Conservation (phyloP, 2,329 filamentous ascomycete genomes). For the Colletotrichum sp. region DNA sequence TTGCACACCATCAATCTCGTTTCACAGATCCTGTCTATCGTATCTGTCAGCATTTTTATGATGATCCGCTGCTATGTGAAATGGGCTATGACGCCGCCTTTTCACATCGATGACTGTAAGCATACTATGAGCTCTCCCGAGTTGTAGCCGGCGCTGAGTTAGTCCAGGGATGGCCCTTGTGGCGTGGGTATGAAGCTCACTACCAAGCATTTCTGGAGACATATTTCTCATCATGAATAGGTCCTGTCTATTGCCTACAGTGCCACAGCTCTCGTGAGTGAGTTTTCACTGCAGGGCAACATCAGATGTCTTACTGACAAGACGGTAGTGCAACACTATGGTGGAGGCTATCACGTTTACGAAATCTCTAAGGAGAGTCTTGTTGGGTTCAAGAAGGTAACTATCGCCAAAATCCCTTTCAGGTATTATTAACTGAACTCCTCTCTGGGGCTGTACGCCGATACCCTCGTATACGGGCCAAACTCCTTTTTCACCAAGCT, state of each 20-base stretch:
- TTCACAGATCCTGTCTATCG: conserved; percentile 30
- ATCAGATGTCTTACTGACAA: neutral
- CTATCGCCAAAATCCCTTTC: too few species aligned
- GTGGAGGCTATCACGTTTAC: conserved; percentile 38
- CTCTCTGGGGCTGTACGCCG: conserved; percentile 34
- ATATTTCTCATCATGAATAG: conserved; percentile 6
- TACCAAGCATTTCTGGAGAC: accelerated
- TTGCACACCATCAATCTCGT: conserved; percentile 30
- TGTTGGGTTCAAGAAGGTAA: conserved; percentile 37
- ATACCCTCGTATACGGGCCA: conserved; percentile 49
- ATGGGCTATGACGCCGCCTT: conserved; percentile 17
- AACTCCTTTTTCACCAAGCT: conserved; percentile 46
- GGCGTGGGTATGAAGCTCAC: neutral
- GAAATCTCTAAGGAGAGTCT: conserved; percentile 34
- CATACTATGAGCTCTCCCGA: too few species aligned
- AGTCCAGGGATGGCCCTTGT: conserved; percentile 1
- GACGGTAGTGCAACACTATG: conserved; percentile 28
- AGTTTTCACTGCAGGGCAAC: neutral
- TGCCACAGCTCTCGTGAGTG: conserved; percentile 27
- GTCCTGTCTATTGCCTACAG: conserved; percentile 33
- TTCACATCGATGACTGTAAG: conserved; percentile 24
- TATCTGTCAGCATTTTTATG: conserved; percentile 29
- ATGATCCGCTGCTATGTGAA: conserved; percentile 29
- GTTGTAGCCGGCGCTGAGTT: neutral
- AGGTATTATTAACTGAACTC: neutral